Evolutionary conservation across 805 yeast genomes (phyloP), one percentile per base, ranked within the genome.

Genomic region (Torulaspora microellipsoides): DNA sequence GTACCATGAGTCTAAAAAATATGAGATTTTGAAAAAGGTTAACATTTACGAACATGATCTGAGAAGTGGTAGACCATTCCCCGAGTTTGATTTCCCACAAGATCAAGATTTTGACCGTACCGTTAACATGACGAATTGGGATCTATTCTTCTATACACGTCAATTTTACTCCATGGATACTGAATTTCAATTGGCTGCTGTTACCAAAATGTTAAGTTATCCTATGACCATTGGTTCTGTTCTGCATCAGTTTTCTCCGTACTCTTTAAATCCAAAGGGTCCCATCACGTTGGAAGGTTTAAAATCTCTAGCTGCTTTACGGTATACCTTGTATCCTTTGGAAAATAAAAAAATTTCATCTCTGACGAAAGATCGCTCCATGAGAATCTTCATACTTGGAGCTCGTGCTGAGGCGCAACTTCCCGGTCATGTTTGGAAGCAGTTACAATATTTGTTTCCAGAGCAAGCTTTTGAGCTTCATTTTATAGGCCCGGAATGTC

Each of bases 391-490:
- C 66, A 77, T 93, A 42, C 70, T 93, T 34, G 97, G 97, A 20
- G 86, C 99, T 4, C 79, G 95, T 53, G 86, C 95, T 54, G 99
- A 93, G 68, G 81, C 96, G 11, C 86, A 88, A 73, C 72, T 93
- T 44, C 99, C 99, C 3, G 85, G 86, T 25, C 95, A 85, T 62
- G 91, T 90, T 35, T 93, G 99, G 99, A 85, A 86, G 65, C 98
- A 93, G 68, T 70, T 93, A 51, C 82, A 87, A 25, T 87, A 78
- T 61, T 68, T 93, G 45, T 85, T 89, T 69, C 97, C 98, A 12
- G 80, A 80, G 41, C 78, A 82, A 46, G 77, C 79, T 47, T 80
- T 93, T 56, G 96, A 93, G 65, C 68, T 93, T 36, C 95, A 89
- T 62, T 88, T 93, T 66, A 79, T 93, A 51, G 99, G 99, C 0